Percentiles rank a stretch among this genome's conserved stretches.
phyloP scores from a whole-genome alignment of 2,329 filamentous ascomycete species.

The Diaporthe destruens region DNA sequence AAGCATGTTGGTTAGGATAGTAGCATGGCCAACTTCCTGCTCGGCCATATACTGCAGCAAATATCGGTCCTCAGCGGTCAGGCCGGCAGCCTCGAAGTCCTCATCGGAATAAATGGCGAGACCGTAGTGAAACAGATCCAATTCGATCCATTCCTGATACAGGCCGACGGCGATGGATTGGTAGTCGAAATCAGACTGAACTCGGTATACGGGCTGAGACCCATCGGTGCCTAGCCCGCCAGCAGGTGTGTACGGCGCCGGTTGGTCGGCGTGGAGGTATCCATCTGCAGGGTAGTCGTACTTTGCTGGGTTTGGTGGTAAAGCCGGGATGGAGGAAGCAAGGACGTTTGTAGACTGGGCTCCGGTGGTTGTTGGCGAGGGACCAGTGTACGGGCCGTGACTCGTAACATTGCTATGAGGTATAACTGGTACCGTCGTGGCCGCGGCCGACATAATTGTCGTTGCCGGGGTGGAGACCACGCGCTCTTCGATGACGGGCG shows the following conservation, averaged over 20 bases:
- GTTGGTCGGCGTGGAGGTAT: constrained; percentile 73
- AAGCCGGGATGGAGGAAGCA: constrained; percentile 67
- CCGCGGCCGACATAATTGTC: constrained; percentile 50
- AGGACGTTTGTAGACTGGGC: constrained; percentile 71
- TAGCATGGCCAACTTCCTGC: constrained; percentile 84
- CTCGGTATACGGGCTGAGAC: constrained; percentile 79
- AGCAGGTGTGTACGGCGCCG: constrained; percentile 78
- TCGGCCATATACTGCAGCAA: constrained; percentile 82
- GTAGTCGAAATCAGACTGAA: constrained; percentile 86
- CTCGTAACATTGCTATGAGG: constrained; percentile 69
- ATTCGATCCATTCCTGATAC: constrained; percentile 87
- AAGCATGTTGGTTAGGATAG: constrained; percentile 81
- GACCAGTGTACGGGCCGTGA: constrained; percentile 77
- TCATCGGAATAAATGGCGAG: constrained; percentile 75
- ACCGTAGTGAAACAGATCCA: constrained; percentile 85
- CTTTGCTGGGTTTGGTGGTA: constrained; percentile 70
- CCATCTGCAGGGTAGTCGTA: constrained; percentile 81
- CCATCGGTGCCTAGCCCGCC: constrained; percentile 85
- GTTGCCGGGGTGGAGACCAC: constrained; percentile 53
- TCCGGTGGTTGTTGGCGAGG: constrained; percentile 74
- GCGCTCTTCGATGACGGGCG: constrained; percentile 45
- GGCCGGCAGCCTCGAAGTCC: constrained; percentile 77
- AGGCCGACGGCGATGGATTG: constrained; percentile 80
- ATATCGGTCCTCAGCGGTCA: constrained; percentile 76
- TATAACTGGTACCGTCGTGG: constrained; percentile 47